Evolutionary conservation across 495 filamentous ascomycete genomes (phyloP), one percentile per base, ranked within the genome.

Genomic region (Alectoria sarmentosa): DNA sequence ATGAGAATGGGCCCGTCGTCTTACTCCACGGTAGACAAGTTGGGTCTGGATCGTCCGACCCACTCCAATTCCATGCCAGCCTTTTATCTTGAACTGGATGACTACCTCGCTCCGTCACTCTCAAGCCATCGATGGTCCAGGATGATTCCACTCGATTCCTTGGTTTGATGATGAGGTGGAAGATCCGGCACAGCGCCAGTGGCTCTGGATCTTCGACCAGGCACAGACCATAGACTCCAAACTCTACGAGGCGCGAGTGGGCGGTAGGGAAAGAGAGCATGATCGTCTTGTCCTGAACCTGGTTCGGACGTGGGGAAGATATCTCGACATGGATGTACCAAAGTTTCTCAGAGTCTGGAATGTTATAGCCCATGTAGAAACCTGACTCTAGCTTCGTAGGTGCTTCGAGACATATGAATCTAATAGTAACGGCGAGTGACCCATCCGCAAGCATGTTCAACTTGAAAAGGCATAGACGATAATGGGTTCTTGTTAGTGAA

Each of bases 381-480:
- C 58, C 58, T 30, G 26, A 46, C 28, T 26, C 49, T 54, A 54
- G 5, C 13, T 32, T 15, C 19, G 1, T 54, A 15, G 3, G 19
- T 34, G 49, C 26, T 54, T 28, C 28, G 3, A 54, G 49, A 54
- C 15, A 32, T 60, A 19, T 44, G 30, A 44, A 39, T 21, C 26
- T 60, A 19, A 60, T 44, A 6, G 28, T 41, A 41, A 26, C 38
- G 38, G 38, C 58, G 30, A 60, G 58, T 21, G 58, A 30, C 26
- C 39, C 26, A 44, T 60, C 26, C 8, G 38, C 58, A 41, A 44
- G 37, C 58, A 44, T 60, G 5, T 60, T 60, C 38, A 60, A 44
- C 26, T 60, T 60, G 14, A 60, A 42, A 60, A 60, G 58, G 41
- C 58, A 60, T 10, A 60, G 58, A 41, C 58, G 58, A 44, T 5